A percentile compares a stretch with the other conserved stretches of the same genome.
Evolutionary conservation across 2,329 filamentous ascomycete species (phyloP).

Genomic region (Diaporthe velutina): DNA sequence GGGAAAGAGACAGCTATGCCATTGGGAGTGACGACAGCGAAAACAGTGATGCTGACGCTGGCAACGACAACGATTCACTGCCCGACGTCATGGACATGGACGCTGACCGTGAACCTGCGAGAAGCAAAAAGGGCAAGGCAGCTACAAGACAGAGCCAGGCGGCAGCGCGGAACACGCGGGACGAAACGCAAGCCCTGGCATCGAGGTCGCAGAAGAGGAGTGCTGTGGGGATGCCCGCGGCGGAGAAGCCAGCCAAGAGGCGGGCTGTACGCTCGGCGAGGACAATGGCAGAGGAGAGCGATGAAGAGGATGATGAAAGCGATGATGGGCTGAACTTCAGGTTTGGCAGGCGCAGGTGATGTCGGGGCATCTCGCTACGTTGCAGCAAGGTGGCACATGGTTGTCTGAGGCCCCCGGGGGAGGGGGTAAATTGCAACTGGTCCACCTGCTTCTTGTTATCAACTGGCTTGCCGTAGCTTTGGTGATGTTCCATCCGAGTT

Average conservation of each 20-base stretch:
- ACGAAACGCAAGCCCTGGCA: conserved; percentile 45
- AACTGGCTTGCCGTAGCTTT: neutral
- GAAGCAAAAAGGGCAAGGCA: conserved; percentile 50
- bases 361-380: neutral
- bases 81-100: conserved; percentile 42
- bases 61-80: conserved; percentile 35
- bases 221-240: conserved; percentile 49
- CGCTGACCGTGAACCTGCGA: conserved; percentile 41
- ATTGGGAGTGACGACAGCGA: conserved; percentile 56
- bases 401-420: neutral
- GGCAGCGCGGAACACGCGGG: conserved; percentile 41
- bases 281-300: conserved; percentile 46
- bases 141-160: conserved; percentile 47
- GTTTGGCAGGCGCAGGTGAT: conserved; percentile 63
- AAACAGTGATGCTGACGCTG: conserved; percentile 42
- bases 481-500: neutral
- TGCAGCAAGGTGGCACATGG: neutral
- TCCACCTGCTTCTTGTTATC: neutral
- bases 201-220: conserved; percentile 33
- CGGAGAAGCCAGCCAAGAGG: conserved; percentile 53
- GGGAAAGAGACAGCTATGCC: conserved; percentile 43
- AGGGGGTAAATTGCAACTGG: neutral
- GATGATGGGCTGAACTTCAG: conserved; percentile 70
- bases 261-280: conserved; percentile 43
- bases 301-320: conserved; percentile 57